A percentile compares a stretch with the other conserved stretches of the same genome.
Conservation (phyloP, 1,139 yeast genomes). For the Nakaseomyces glabratus region DNA sequence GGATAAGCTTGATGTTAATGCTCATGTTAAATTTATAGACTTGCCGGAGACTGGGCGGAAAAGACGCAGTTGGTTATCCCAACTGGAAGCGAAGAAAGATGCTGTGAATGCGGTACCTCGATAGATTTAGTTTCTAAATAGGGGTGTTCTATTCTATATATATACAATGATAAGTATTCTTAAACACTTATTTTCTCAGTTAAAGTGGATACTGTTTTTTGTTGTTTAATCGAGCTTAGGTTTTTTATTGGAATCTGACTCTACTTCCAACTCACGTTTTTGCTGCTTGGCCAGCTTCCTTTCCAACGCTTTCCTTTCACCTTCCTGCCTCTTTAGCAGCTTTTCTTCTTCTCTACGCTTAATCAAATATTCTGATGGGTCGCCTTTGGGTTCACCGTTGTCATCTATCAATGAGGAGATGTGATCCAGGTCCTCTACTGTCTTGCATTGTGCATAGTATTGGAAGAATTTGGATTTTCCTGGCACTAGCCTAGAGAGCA, state of each 20-base stretch:
- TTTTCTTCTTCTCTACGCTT: constrained; percentile 20
- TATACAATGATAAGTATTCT: too few relatives aligned
- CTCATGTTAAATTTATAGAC: background rate
- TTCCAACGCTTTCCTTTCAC: constrained; percentile 8
- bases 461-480: constrained; percentile 62
- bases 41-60: constrained; percentile 1
- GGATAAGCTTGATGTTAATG: too few relatives aligned
- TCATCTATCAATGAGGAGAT: constrained; percentile 17
- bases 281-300: background rate
- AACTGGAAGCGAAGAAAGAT: too few relatives aligned
- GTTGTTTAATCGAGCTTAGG: too few relatives aligned
- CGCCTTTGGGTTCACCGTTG: constrained; percentile 15
- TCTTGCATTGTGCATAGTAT: constrained; percentile 47
- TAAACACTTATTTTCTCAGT: too few relatives aligned
- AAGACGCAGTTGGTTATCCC: too few relatives aligned
- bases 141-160: too few relatives aligned
- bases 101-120: too few relatives aligned
- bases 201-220: too few relatives aligned
- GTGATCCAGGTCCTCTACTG: constrained; percentile 41
- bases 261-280: background rate
- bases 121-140: too few relatives aligned
- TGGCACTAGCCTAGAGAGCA: constrained; percentile 69
- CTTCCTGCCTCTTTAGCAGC: constrained; percentile 12
- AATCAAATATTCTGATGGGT: constrained; percentile 18
- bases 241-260: background rate